These are phyloP conservation scores for Dactylellina haptotyla DNA, from an alignment of 2,329 filamentous ascomycete genomes.

Conservation along the genomic window DNA sequence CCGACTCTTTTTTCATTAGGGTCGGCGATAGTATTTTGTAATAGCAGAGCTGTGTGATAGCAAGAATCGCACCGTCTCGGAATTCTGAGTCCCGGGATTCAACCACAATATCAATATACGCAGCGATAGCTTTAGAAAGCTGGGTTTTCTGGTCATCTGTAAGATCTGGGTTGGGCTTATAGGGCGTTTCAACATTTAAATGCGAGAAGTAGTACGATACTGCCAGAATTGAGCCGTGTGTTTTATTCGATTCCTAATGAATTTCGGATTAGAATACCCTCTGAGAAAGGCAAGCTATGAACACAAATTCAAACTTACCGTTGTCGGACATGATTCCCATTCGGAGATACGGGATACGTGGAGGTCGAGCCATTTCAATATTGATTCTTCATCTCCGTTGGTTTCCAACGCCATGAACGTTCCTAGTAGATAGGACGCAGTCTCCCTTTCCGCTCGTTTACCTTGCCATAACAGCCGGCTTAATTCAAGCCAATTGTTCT, in stretches of 20 bases:
- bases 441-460: conserved; percentile 37
- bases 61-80: conserved; percentile 62
- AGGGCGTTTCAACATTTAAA: conserved; percentile 30
- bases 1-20: conserved; percentile 58
- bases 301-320: conserved; percentile 16
- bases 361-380: conserved; percentile 28
- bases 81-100: conserved; percentile 57
- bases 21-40: conserved; percentile 60
- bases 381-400: neutral
- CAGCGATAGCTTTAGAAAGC: conserved; percentile 25
- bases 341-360: conserved; percentile 26
- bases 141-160: neutral
- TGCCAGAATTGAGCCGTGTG: conserved; percentile 37
- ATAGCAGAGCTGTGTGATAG: conserved; percentile 65
- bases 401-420: conserved; percentile 36
- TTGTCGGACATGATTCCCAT: conserved; percentile 29
- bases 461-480: conserved; percentile 43
- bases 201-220: conserved; percentile 36
- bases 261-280: neutral
- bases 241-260: conserved; percentile 44
- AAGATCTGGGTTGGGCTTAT: neutral
- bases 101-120: conserved; percentile 36
- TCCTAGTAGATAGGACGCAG: conserved; percentile 29
- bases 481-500: conserved; percentile 43
- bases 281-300: neutral